Conservation (phyloP, 2,329 filamentous ascomycete genomes). For the Hypoxylon rubiginosum region DNA sequence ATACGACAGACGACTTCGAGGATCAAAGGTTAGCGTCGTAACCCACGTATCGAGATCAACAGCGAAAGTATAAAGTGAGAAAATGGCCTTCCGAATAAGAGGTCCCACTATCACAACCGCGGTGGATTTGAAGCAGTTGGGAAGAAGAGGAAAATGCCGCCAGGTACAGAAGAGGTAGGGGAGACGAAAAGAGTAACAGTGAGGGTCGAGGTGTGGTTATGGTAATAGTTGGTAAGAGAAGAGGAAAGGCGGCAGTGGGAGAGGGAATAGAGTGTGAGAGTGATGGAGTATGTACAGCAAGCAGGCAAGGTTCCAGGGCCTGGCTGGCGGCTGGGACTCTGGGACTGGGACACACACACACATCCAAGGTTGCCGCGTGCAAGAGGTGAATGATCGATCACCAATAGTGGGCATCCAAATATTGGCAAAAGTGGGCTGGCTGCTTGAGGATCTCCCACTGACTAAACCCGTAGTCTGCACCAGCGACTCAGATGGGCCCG, state of each 20-base stretch:
- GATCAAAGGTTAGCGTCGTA: slow-evolving; percentile 41
- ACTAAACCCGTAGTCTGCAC: slow-evolving; percentile 22
- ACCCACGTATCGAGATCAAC: slow-evolving; percentile 25
- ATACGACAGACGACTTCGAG: slow-evolving; percentile 36
- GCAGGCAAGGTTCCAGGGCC: slow-evolving; percentile 21
- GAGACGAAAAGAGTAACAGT: slow-evolving; percentile 21
- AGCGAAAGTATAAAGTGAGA: slow-evolving; percentile 5
- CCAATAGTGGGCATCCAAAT: slow-evolving; percentile 52
- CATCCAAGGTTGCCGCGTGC: slow-evolving; percentile 47
- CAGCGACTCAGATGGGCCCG: slow-evolving; percentile 35
- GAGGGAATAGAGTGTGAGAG: slow-evolving; percentile 36
- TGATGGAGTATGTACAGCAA: slow-evolving; percentile 9
- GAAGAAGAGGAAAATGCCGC: slow-evolving; percentile 3
- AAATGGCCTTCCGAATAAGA: slow-evolving; percentile 6
- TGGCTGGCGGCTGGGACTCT: slow-evolving; percentile 10
- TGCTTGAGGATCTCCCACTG: slow-evolving; percentile 44
- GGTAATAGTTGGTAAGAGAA: slow-evolving; percentile 19
- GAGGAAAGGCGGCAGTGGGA: slow-evolving; percentile 40
- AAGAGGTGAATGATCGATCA: slow-evolving; percentile 48
- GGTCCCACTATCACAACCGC: slow-evolving; percentile 6
- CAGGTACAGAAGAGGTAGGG: slow-evolving; percentile 9
- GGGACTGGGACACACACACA: slow-evolving; percentile 29
- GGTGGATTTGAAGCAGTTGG: slow-evolving; percentile 1
- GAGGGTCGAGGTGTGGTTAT: not conserved
- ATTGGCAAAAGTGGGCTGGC: slow-evolving; percentile 50